Percentiles rank a stretch among this genome's conserved stretches.
Evolutionary conservation across 2,329 filamentous ascomycete species (phyloP).

Genomic region (Aspergillus bombycis): DNA sequence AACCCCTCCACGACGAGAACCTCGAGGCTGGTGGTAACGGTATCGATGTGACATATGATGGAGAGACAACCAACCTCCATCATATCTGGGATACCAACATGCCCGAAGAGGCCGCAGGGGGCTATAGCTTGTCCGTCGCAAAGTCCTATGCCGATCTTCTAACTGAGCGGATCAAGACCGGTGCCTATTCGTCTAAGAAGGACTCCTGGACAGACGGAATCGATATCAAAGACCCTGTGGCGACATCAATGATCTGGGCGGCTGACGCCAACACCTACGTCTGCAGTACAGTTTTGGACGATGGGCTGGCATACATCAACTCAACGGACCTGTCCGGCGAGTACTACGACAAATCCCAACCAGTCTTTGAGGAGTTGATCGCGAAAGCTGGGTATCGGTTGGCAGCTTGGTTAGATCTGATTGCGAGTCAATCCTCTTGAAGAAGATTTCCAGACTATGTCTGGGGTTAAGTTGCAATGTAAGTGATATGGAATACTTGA

Average conservation of each 20-base stretch:
- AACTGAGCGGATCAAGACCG: neutral
- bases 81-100: constrained; percentile 75
- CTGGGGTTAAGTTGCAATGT: too few relatives aligned
- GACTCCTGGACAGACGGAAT: constrained; percentile 15
- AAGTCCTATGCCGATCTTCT: constrained; percentile 23
- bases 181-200: neutral
- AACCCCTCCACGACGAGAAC: constrained; percentile 67
- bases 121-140: constrained; percentile 43
- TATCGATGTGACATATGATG: constrained; percentile 66
- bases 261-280: constrained; percentile 67
- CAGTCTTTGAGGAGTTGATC: constrained; percentile 67
- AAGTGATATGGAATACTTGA: too few relatives aligned
- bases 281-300: constrained; percentile 66
- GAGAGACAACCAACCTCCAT: constrained; percentile 65
- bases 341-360: constrained; percentile 67
- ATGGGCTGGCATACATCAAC: constrained; percentile 59
- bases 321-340: constrained; percentile 46
- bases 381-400: constrained; percentile 71
- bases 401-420: constrained; percentile 63
- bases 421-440: constrained; percentile 39
- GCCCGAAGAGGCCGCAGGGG: constrained; percentile 65
- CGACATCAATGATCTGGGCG: constrained; percentile 66
- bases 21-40: constrained; percentile 68
- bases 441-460: too few relatives aligned
- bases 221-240: constrained; percentile 48